Conservation (phyloP, 148 eudicot genomes). For the Camellia japonica region DNA sequence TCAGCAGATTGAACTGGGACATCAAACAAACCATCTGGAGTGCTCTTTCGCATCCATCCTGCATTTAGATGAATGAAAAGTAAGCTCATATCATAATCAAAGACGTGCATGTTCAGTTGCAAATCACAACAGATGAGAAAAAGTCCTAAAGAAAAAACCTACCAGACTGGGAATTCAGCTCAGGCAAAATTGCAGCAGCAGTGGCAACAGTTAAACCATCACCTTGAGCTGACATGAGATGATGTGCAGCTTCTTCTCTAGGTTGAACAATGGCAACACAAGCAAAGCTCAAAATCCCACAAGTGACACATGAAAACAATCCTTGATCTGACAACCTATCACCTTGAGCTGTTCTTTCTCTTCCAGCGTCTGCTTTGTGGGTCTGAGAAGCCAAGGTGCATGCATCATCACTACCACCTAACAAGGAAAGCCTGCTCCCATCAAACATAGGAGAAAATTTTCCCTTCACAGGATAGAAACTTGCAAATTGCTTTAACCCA, state of each 20-base stretch:
- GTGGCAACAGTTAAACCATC: slow-evolving; percentile 30
- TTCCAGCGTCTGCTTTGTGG: slow-evolving; percentile 28
- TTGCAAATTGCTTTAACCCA: slow-evolving; percentile 43
- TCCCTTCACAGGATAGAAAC: slow-evolving; percentile 41
- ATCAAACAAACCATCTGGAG: slow-evolving; percentile 39
- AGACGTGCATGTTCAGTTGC: background rate
- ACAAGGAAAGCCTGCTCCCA: slow-evolving; percentile 18
- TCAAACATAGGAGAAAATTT: slow-evolving; percentile 35
- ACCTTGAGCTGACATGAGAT: slow-evolving; percentile 73
- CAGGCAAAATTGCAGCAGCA: slow-evolving; percentile 26
- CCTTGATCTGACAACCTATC: slow-evolving; percentile 60
- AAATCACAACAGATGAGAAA: background rate
- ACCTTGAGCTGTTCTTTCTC: slow-evolving; percentile 36
- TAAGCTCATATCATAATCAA: slow-evolving; percentile 3
- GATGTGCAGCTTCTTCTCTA: slow-evolving; percentile 64
- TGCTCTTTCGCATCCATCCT: slow-evolving; percentile 45
- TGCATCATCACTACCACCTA: slow-evolving; percentile 22
- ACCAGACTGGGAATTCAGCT: slow-evolving; percentile 55
- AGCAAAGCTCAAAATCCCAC: slow-evolving; percentile 94
- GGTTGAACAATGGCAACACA: slow-evolving; percentile 93
- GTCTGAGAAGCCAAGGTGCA: slow-evolving; percentile 20
- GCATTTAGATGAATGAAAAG: slow-evolving; percentile 20
- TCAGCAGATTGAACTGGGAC: slow-evolving; percentile 38
- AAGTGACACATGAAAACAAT: slow-evolving; percentile 90
- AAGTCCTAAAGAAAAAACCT: background rate